A percentile compares a stretch with the other conserved stretches of the same genome.
Conservation (phyloP, 192 early-diverging fungal species). For the Anaeromyces robustus region DNA sequence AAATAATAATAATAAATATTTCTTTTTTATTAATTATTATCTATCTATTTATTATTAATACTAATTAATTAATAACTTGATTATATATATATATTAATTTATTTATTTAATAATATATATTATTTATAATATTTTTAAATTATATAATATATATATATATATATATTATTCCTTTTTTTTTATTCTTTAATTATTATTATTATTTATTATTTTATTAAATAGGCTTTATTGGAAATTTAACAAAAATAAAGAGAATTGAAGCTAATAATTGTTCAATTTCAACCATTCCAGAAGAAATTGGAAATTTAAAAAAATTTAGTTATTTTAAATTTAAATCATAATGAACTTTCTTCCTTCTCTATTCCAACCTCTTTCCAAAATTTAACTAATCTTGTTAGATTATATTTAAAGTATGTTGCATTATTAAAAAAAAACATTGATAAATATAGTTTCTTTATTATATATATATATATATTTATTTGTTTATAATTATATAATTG, state of each 20-base stretch:
- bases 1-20: neutral
- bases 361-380: conserved; percentile 2
- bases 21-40: no score
- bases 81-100: no score
- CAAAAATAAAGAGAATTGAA: neutral
- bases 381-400: neutral
- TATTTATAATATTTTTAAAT: no score
- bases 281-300: conserved; percentile 2
- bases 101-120: no score
- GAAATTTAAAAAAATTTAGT: neutral
- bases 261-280: conserved; percentile 4
- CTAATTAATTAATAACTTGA: no score
- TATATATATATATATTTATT: neutral
- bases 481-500: no score
- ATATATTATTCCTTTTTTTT: no score
- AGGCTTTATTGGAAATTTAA: conserved; percentile 2
- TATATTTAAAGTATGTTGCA: conserved; percentile 1
- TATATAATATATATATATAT: no score
- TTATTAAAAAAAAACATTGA: no score
- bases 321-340: neutral
- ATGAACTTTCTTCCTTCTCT: conserved; percentile 5
- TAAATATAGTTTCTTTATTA: no score
- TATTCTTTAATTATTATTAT: neutral
- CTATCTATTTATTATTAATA: no score
- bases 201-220: neutral